Percentiles rank a stretch among this genome's conserved stretches.
These are phyloP conservation scores for Tillandsia leiboldiana DNA, from an alignment of 176 grass and related monocot genomes.

Conservation along the genomic window DNA sequence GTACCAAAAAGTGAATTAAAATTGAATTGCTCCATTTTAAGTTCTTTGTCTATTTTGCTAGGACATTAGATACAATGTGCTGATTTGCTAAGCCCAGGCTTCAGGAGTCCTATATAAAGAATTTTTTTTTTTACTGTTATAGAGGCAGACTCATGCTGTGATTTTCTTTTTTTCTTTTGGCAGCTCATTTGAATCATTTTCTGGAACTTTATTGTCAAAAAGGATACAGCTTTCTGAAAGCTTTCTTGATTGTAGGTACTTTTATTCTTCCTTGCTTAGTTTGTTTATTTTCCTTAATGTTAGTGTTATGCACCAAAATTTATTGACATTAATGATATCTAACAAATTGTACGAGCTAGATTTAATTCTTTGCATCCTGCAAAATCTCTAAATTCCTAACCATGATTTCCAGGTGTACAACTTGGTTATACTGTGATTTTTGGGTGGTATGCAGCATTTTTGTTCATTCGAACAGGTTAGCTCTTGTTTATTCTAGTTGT, in stretches of 20 bases:
- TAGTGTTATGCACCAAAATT: neutral
- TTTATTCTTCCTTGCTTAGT: neutral
- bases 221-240: constrained; percentile 60
- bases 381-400: neutral
- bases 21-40: too few relatives aligned
- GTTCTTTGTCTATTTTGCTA: too few relatives aligned
- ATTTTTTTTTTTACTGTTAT: neutral
- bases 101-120: constrained; percentile 3
- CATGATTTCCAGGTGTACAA: constrained; percentile 55
- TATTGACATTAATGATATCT: neutral
- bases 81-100: too few relatives aligned
- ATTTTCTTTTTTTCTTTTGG: constrained; percentile 20
- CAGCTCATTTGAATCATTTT: constrained; percentile 87
- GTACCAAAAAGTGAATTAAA: too few relatives aligned
- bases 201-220: constrained; percentile 62
- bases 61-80: too few relatives aligned
- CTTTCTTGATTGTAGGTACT: constrained; percentile 84
- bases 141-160: neutral
- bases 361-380: too few relatives aligned
- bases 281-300: neutral
- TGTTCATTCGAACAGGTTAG: constrained; percentile 85
- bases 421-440: constrained; percentile 90
- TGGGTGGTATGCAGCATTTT: constrained; percentile 92
- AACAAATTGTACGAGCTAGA: too few relatives aligned
- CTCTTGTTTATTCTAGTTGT: neutral